A percentile compares a stretch with the other conserved stretches of the same genome.
Conservation (phyloP, 2,329 filamentous ascomycete genomes). For the Pyricularia grisea region DNA sequence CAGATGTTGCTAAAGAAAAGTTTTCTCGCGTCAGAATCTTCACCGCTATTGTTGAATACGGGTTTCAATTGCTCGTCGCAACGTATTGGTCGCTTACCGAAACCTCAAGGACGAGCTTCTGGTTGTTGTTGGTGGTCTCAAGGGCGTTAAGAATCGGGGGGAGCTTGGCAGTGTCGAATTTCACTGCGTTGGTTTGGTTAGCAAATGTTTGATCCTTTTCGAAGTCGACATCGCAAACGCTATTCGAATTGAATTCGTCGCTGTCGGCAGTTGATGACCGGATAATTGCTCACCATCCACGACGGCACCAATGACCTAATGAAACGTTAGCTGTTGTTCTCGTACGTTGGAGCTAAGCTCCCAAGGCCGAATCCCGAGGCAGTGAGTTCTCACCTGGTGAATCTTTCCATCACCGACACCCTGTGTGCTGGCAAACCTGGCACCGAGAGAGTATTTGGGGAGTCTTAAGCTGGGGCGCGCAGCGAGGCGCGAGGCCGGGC, state of each 20-base stretch:
- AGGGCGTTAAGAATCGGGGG: slow-evolving; percentile 97
- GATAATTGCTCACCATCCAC: slow-evolving; percentile 69
- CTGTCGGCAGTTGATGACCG: neutral
- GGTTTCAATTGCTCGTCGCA: slow-evolving; percentile 6
- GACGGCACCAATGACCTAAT: slow-evolving; percentile 94
- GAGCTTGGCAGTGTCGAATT: slow-evolving; percentile 91
- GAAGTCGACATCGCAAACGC: neutral
- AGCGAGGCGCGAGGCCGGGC: slow-evolving; percentile 49
- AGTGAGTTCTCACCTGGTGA: slow-evolving; percentile 44
- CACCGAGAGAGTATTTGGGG: slow-evolving; percentile 45
- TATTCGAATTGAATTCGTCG: neutral
- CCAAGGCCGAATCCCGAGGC: neutral
- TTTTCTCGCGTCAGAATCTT: slow-evolving; percentile 23
- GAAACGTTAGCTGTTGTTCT: slow-evolving; percentile 27
- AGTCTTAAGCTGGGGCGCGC: slow-evolving; percentile 47
- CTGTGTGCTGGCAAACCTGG: slow-evolving; percentile 49
- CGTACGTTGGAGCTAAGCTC: neutral
- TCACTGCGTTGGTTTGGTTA: slow-evolving; percentile 50
- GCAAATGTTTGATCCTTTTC: neutral
- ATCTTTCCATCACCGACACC: slow-evolving; percentile 57
- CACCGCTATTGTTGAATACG: slow-evolving; percentile 2
- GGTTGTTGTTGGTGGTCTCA: slow-evolving; percentile 79
- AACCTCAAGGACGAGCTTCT: slow-evolving; percentile 95
- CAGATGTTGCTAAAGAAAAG: slow-evolving; percentile 76
- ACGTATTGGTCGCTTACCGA: slow-evolving; percentile 51